These are phyloP conservation scores for Stachybotrys elegans DNA, from an alignment of 2,329 filamentous ascomycete genomes.

Conservation along the genomic window DNA sequence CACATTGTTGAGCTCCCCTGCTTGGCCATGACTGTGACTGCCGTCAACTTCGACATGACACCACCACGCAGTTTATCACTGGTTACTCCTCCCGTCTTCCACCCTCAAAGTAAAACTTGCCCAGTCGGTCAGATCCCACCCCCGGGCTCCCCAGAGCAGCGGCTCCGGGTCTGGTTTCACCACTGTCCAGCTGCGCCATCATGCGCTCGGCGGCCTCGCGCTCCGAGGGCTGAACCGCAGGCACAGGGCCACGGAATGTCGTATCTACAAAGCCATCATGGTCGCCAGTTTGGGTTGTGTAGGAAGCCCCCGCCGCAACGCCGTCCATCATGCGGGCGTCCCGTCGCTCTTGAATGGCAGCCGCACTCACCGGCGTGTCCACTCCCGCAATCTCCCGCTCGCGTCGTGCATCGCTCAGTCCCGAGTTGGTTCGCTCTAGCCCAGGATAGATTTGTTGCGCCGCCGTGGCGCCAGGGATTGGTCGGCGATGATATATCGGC, in stretches of 20 bases:
- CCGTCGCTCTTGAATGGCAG: conserved; percentile 44
- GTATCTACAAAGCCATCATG: conserved; percentile 60
- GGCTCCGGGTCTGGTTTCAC: conserved; percentile 34
- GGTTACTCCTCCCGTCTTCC: conserved; percentile 23
- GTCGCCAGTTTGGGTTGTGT: conserved; percentile 39
- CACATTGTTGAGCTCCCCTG: no score
- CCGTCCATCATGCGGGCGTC: conserved; percentile 65
- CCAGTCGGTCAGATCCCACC: conserved; percentile 41
- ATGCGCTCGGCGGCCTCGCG: conserved; percentile 61
- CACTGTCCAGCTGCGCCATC: conserved; percentile 51
- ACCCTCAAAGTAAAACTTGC: conserved; percentile 58
- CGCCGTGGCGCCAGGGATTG: conserved; percentile 35
- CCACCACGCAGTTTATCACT: no score
- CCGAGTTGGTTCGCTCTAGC: conserved; percentile 47
- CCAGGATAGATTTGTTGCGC: conserved; percentile 29
- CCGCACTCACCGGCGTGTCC: conserved; percentile 40
- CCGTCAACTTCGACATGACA: no score
- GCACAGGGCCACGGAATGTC: conserved; percentile 53
- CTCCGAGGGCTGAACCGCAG: conserved; percentile 23
- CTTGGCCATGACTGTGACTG: no score
- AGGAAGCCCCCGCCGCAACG: conserved; percentile 51
- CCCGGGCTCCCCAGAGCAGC: conserved; percentile 38
- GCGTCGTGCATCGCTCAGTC: conserved; percentile 41
- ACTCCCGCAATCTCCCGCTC: conserved; percentile 26
- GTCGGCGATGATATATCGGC: conserved; percentile 59